Conservation (phyloP, 108 stramenopile genomes). For the Phaeodactylum tricornutum region DNA sequence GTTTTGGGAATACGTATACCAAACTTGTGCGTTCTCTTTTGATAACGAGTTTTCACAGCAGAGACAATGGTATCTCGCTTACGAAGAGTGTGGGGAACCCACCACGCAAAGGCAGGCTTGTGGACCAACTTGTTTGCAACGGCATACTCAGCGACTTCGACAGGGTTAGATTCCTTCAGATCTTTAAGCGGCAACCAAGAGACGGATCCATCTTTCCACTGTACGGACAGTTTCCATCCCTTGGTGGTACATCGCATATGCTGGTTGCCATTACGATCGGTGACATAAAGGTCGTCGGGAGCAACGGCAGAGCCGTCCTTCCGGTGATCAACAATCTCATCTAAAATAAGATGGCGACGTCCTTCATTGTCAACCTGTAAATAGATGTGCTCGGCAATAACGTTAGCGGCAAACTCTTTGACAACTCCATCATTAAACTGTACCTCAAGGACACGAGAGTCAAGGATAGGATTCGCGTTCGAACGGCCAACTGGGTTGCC, state of each 20-base stretch:
- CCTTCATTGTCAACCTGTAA: slow-evolving; percentile 24
- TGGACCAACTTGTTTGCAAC: slow-evolving; percentile 7
- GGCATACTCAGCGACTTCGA: slow-evolving; percentile 26
- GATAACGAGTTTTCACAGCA: slow-evolving; percentile 3
- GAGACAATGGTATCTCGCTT: slow-evolving; percentile 16
- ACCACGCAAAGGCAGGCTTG: slow-evolving; percentile 19
- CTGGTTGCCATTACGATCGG: slow-evolving; percentile 2
- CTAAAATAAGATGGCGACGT: not conserved
- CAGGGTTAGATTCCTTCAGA: slow-evolving; percentile 16
- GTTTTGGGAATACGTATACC: slow-evolving; percentile 8
- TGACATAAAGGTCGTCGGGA: not conserved
- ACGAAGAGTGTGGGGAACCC: slow-evolving; percentile 20
- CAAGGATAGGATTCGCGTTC: slow-evolving; percentile 30
- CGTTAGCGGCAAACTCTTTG: slow-evolving; percentile 19
- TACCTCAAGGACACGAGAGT: slow-evolving; percentile 21
- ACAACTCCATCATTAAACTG: slow-evolving; percentile 20
- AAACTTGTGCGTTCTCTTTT: slow-evolving; percentile 6
- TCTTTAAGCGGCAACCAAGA: slow-evolving; percentile 17
- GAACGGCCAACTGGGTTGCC: slow-evolving; percentile 18
- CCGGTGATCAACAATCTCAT: slow-evolving; percentile 21
- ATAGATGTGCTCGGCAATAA: slow-evolving; percentile 27
- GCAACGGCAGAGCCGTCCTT: slow-evolving; percentile 10
- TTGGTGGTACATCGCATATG: slow-evolving; percentile 4
- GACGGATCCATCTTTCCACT: slow-evolving; percentile 14
- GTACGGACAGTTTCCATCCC: slow-evolving; percentile 19